Evolutionary conservation across 257 asterid species (phyloP), one percentile per base, ranked within the genome.

Genomic region (Leonotis leonurus): DNA sequence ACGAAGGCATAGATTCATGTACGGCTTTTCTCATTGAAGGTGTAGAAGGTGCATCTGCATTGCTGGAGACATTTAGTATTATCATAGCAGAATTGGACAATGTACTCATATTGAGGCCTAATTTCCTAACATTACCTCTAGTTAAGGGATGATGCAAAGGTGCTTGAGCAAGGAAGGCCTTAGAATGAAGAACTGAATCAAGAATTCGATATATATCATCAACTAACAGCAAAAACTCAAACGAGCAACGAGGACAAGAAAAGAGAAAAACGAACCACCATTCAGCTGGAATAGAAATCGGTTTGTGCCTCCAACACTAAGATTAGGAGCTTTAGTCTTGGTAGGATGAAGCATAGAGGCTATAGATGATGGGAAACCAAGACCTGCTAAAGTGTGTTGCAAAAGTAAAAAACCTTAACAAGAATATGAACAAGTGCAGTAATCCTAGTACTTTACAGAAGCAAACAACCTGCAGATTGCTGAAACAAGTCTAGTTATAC

Each of bases 321-420:
- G 67, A 44, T 73, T 62, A 46, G 35, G 36, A 36, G 60, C 40
- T 73, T 67, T 56, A 8, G 25, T 64, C 61, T 75, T 76, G 69
- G 46, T 70, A 30, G 52, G 75, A 39, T 68, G 75, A 61, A 78
- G 18, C 65, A 65, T 45, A 18, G 87, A 77, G 59, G 81, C 73
- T 72, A 77, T 65, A 36, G 75, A 77, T 24, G 82, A 68, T 52
- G 74, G 75, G 24, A 80, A 63, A 70, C 65, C 62, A 62, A 83
- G 59, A 27, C 94, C 95, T 87, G 80, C 78, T 56, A 64, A 58
- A 57, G 32, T 18, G 25, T 13, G 17, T n/a, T 25, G 68, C 44
- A 16, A 3, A 44, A 27, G 50, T 26, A 20, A 46, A 27, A 18
- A 17, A 53, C 30, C 30, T n/a, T n/a, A n/a, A n/a, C n/a, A n/a